Evolutionary conservation across 306 rosid genomes (phyloP), one percentile per base, ranked within the genome.

Genomic region (Glycine tomentella): DNA sequence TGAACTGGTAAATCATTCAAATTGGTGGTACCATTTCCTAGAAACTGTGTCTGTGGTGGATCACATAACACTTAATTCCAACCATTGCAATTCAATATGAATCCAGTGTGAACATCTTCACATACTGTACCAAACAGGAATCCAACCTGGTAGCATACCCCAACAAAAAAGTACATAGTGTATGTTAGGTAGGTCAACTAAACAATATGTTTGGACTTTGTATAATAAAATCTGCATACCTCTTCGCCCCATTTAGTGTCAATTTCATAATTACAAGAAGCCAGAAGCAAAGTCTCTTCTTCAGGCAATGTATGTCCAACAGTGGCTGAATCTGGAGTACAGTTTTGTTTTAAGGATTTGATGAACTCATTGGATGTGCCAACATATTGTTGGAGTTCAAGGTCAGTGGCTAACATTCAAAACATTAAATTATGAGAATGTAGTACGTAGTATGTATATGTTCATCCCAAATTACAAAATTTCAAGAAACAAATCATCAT

Each of bases 201-300:
- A 15, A 51, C 16, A 49, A 2, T 63, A 12, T 5, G 46, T 38
- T 38, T 38, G 42, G 5, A 38, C 6, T 13, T 46, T 46, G 59
- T 48, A 75, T 59, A 31, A 46, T 52, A 17, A 57, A 78, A 38
- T 42, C 3, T 15, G 56, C 80, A 59, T 42, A 73, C 94, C 84
- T 89, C 90, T 84, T 87, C 17, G 33, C 94, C 94, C 92, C 92
- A 90, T 89, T 89, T 63, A 49, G 90, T 90, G 71, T 69, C 80
- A 58, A 17, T 64, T 87, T 86, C 94, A 68, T 80, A 89, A 58
- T 84, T 48, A 81, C 85, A 90, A 48, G 94, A 87, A 72, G 92
- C 90, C 76, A 90, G 63, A 8, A 79, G 45, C n/a, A 69, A 67
- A 70, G 80, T 67, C 82, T 85, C 89, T 65, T 72, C 65, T 59